Conservation (phyloP, 2,329 filamentous ascomycete genomes). For the Ophiognomonia clavigignenti-juglandacearum region DNA sequence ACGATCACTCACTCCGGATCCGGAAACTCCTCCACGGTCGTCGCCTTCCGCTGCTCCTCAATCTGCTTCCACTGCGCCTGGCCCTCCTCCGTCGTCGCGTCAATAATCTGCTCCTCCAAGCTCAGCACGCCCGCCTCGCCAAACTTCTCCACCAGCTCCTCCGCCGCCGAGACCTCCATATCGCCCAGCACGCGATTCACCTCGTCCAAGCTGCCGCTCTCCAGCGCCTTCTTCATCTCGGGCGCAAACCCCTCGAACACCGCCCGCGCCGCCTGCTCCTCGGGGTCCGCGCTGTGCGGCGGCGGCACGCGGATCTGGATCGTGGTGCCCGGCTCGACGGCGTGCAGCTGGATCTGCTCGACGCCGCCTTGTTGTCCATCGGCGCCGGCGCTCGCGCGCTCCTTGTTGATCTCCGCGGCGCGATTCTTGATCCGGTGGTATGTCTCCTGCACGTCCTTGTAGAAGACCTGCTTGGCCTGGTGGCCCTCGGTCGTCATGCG, state of each 20-base stretch:
- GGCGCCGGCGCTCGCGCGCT: slow-evolving; percentile 33
- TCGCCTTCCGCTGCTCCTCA: slow-evolving; percentile 35
- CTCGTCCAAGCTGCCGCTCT: slow-evolving; percentile 83
- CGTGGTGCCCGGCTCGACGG: slow-evolving; percentile 85
- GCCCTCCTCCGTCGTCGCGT: slow-evolving; percentile 87
- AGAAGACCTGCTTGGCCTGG: slow-evolving; percentile 85
- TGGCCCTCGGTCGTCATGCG: slow-evolving; percentile 86
- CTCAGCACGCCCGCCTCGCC: slow-evolving; percentile 83
- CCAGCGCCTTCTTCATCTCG: slow-evolving; percentile 75
- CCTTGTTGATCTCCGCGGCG: slow-evolving; percentile 62
- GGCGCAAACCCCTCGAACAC: slow-evolving; percentile 83
- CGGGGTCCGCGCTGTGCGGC: slow-evolving; percentile 60
- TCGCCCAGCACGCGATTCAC: slow-evolving; percentile 82
- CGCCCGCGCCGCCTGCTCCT: slow-evolving; percentile 57
- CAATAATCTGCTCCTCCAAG: slow-evolving; percentile 88
- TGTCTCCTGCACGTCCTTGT: slow-evolving; percentile 86
- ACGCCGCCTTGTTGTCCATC: slow-evolving; percentile 53
- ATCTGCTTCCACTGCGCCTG: slow-evolving; percentile 72
- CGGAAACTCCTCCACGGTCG: slow-evolving; percentile 15
- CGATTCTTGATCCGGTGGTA: slow-evolving; percentile 77
- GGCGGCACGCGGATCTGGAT: slow-evolving; percentile 85
- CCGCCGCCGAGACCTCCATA: slow-evolving; percentile 79
- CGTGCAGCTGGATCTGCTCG: slow-evolving; percentile 96
- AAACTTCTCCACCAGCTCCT: slow-evolving; percentile 73
- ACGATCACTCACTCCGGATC: slow-evolving; percentile 18